Conservation (phyloP, 768 basidiomycete genomes). For the Imleria badia region DNA sequence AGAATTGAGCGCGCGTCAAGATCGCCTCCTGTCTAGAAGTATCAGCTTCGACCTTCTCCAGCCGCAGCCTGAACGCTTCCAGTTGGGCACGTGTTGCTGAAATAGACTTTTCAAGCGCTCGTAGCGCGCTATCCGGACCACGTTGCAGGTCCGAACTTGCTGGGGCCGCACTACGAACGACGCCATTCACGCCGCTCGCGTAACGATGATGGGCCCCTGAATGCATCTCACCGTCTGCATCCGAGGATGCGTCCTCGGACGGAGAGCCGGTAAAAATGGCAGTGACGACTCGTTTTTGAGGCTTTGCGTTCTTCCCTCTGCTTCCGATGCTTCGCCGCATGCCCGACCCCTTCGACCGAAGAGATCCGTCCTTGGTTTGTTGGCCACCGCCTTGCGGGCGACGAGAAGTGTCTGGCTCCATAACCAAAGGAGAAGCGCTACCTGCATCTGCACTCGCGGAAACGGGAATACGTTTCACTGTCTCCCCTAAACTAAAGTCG, state of each 20-base stretch:
- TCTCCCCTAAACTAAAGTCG: slow-evolving; percentile 29
- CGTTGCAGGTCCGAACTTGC: not conserved
- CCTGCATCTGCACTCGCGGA: not conserved
- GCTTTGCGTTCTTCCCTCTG: slow-evolving; percentile 5
- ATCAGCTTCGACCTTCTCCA: slow-evolving; percentile 29
- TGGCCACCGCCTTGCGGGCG: not conserved
- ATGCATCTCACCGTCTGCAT: not conserved
- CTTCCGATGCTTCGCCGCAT: slow-evolving; percentile 6
- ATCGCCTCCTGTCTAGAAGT: slow-evolving; percentile 15
- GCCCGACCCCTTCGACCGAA: slow-evolving; percentile 1
- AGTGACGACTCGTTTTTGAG: slow-evolving; percentile 26
- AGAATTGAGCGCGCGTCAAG: not conserved
- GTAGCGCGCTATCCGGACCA: slow-evolving; percentile 8
- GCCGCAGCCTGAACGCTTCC: slow-evolving; percentile 25
- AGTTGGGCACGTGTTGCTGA: slow-evolving; percentile 23
- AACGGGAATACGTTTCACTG: slow-evolving; percentile 28
- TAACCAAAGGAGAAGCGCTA: not conserved
- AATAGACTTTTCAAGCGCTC: slow-evolving; percentile 26
- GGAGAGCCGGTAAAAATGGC: slow-evolving; percentile 29
- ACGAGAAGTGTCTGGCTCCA: not conserved
- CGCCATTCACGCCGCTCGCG: not conserved
- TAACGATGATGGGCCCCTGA: not conserved
- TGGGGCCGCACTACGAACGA: not conserved
- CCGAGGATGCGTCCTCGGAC: not conserved
- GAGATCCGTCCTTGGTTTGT: not conserved